Base-by-base conservation (phyloP, 371 early-diverging fungal genomes). In the Mucor velutinosus region DNA sequence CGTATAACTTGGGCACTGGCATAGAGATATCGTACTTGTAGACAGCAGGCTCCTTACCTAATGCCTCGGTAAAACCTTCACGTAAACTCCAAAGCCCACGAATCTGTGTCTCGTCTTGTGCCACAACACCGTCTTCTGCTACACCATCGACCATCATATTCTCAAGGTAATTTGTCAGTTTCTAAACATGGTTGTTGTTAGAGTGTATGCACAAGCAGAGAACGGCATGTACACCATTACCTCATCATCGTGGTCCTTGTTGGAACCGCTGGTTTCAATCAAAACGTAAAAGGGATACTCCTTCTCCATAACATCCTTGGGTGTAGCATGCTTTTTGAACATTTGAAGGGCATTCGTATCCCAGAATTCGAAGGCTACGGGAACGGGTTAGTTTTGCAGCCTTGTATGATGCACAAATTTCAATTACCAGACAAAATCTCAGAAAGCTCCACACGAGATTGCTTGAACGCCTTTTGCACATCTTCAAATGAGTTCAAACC, bases 1-100 rank as follows among this genome's bases (percentile, higher is more conserved):
- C 82, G 72, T 98, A 97, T n/a, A 99, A 78, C 21, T 85, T 84
- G 4, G 93, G 84, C 0, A 96, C 88, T 10, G 97, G 97, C 69
- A 97, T 90, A 8, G 93, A 90, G 33, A 94, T 81, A 67, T 97
- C 98, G 75, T 96, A 98, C 80, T 96, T 97, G 83, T 93, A 95
- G 3, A 94, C 93, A 0, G 92, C 84, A 17, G 94, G 93, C 29
- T 91, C 90, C 70, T 92, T 92, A 15, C 90, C 87, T 43, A 93
- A 86, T 2, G 97, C 94, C 73, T 96, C 97, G 12, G 98, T 93
- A 65, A 99, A 95, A 55, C 89, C 87, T 80, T 99, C 99, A 60
- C 99, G 92, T 68, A 96, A 86, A 32, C 84, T 74, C 99, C 99
- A 99, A 64, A 99, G 76, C 51, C 77, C 85, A 2, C 73, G 69